A percentile compares a stretch with the other conserved stretches of the same genome.
phyloP scores from a whole-genome alignment of 2,329 filamentous ascomycete genomes.

The Biscogniauxia mediterranea region DNA sequence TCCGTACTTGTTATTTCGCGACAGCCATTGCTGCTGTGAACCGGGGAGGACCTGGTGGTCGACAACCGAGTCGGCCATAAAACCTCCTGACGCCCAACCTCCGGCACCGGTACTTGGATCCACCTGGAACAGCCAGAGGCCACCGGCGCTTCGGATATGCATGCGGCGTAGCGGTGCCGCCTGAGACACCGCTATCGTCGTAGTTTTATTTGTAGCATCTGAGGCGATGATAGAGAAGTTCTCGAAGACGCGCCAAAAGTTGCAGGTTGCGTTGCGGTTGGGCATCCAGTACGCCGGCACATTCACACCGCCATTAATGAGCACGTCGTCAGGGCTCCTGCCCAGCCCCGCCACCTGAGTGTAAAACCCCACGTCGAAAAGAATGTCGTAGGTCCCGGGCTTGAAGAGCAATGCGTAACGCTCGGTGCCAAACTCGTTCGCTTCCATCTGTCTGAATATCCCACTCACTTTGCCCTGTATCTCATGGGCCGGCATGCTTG shows the following conservation, averaged over 20 bases:
- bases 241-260: slow-evolving; percentile 35
- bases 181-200: slow-evolving; percentile 35
- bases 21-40: slow-evolving; percentile 36
- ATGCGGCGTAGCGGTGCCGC: slow-evolving; percentile 32
- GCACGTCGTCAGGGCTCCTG: slow-evolving; percentile 30
- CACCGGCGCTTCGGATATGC: slow-evolving; percentile 31
- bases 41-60: slow-evolving; percentile 32
- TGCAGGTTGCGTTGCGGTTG: slow-evolving; percentile 35
- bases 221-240: slow-evolving; percentile 34
- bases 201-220: slow-evolving; percentile 31
- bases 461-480: slow-evolving; percentile 28
- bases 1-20: slow-evolving; percentile 33
- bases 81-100: slow-evolving; percentile 35
- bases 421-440: slow-evolving; percentile 33
- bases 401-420: slow-evolving; percentile 34
- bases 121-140: slow-evolving; percentile 35
- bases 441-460: slow-evolving; percentile 34
- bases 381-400: slow-evolving; percentile 31
- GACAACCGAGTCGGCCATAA: slow-evolving; percentile 34
- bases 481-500: slow-evolving; percentile 28
- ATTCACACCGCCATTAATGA: slow-evolving; percentile 33
- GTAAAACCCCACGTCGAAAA: slow-evolving; percentile 36
- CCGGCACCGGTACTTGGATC: slow-evolving; percentile 31
- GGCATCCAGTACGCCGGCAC: slow-evolving; percentile 37
- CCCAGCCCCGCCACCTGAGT: slow-evolving; percentile 33